Conservation (phyloP, 2,329 filamentous ascomycete genomes). For the Exophiala oligosperma region DNA sequence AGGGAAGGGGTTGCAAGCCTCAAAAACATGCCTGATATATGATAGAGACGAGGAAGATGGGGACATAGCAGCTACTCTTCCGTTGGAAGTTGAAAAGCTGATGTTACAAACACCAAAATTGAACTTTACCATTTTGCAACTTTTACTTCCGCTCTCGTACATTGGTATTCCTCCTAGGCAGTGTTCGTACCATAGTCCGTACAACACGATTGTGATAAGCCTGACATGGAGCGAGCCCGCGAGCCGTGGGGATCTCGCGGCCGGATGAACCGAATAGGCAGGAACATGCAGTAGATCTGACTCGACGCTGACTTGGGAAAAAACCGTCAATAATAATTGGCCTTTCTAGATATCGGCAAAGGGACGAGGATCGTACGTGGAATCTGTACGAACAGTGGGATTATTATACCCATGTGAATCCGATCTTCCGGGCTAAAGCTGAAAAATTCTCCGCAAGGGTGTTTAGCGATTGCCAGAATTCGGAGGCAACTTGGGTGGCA, state of each 20-base stretch:
- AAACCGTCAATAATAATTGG: too few species aligned
- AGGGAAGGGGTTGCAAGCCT: conserved; percentile 7
- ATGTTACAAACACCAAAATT: conserved; percentile 1
- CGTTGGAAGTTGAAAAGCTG: conserved; percentile 5
- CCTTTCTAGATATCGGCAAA: too few species aligned
- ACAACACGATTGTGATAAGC: too few species aligned
- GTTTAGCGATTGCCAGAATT: neutral
- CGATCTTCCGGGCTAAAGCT: neutral
- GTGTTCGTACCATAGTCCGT: too few species aligned
- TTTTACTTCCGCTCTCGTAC: neutral
- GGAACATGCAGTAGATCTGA: neutral
- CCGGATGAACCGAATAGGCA: neutral
- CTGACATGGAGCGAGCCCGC: too few species aligned
- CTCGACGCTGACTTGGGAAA: neutral
- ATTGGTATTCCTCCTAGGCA: too few species aligned
- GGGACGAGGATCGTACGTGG: too few species aligned
- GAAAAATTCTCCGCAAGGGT: neutral
- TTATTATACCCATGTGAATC: neutral
- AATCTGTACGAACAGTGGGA: too few species aligned
- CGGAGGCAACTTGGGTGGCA: neutral
- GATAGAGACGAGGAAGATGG: conserved; percentile 13
- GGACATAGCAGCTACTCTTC: conserved; percentile 2
- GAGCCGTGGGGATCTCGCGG: too few species aligned
- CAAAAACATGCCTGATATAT: conserved; percentile 21
- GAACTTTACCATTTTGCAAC: conserved; percentile 1